Evolutionary conservation across 352 stramenopile genomes (phyloP).

Genomic region (Globisporangium apiculatum): DNA sequence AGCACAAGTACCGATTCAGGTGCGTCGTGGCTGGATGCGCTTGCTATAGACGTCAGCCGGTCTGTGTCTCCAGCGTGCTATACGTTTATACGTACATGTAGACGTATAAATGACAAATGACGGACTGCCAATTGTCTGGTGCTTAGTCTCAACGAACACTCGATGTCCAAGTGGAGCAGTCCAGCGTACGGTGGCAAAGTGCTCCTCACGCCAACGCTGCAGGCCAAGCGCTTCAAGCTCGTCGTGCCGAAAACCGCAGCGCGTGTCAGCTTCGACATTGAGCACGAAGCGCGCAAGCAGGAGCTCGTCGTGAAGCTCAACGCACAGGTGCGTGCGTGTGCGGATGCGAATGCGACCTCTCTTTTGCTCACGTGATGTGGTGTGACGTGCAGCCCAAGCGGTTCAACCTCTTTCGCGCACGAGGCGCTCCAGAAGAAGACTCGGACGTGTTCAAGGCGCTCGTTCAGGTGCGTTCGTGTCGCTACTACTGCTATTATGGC

Average conservation of each 20-base stretch:
- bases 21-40: conserved; percentile 2
- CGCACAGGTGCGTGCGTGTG: conserved; percentile 20
- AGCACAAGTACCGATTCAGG: conserved; percentile 79
- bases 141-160: conserved; percentile 20
- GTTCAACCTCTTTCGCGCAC: conserved; percentile 42
- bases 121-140: too few species aligned
- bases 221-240: conserved; percentile 51
- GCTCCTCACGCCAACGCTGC: conserved; percentile 32
- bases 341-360: too few species aligned
- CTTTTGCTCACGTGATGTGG: too few species aligned
- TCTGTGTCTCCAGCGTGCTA: not conserved
- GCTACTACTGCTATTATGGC: not conserved
- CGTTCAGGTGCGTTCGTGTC: conserved; percentile 27
- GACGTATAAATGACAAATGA: too few species aligned
- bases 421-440: conserved; percentile 23
- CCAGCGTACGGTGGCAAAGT: conserved; percentile 56
- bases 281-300: conserved; percentile 66
- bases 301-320: conserved; percentile 60
- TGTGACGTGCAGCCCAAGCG: conserved; percentile 19
- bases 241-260: conserved; percentile 32
- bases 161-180: conserved; percentile 59
- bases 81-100: not conserved
- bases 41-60: too few species aligned
- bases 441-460: conserved; percentile 30
- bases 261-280: conserved; percentile 59